Conservation (phyloP, 1,139 yeast species). For the Suhomyces choctaworum region DNA sequence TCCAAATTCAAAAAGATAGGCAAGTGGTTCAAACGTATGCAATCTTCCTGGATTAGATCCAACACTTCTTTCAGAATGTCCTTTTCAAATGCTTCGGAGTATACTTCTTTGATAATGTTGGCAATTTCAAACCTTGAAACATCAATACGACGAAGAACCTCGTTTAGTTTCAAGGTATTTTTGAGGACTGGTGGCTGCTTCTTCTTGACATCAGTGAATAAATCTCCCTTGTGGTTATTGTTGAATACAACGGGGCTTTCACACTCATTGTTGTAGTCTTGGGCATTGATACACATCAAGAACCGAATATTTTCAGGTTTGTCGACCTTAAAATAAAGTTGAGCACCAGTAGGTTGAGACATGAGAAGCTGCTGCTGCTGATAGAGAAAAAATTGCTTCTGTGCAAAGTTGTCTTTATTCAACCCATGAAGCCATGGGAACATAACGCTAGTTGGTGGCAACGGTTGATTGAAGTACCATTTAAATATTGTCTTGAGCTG, state of each 20-base stretch:
- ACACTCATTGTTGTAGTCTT: slow-evolving; percentile 18
- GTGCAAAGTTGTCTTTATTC: slow-evolving; percentile 53
- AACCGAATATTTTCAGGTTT: slow-evolving; percentile 33
- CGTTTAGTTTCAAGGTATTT: slow-evolving; percentile 63
- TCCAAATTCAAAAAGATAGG: slow-evolving; percentile 60
- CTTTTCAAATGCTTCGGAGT: slow-evolving; percentile 19
- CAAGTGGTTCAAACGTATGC: slow-evolving; percentile 41
- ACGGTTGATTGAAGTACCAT: slow-evolving; percentile 51
- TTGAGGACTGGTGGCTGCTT: slow-evolving; percentile 35
- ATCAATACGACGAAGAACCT: slow-evolving; percentile 54
- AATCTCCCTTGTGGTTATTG: slow-evolving; percentile 1
- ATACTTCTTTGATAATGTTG: slow-evolving; percentile 24
- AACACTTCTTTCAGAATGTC: slow-evolving; percentile 11
- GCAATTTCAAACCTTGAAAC: slow-evolving; percentile 37
- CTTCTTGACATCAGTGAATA: slow-evolving; percentile 6
- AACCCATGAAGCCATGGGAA: slow-evolving; percentile 94
- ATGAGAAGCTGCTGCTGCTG: slow-evolving; percentile 25
- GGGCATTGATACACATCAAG: slow-evolving; percentile 54
- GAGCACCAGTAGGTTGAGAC: slow-evolving; percentile 5
- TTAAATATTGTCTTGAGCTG: slow-evolving; percentile 39
- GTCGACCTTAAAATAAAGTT: slow-evolving; percentile 11
- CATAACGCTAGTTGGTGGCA: slow-evolving; percentile 68
- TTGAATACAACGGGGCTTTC: slow-evolving; percentile 9
- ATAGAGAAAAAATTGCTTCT: slow-evolving; percentile 40
- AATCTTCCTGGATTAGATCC: slow-evolving; percentile 41